These are phyloP conservation scores for Spirogloea muscicola DNA, from an alignment of 139 green algal genomes.

Conservation along the genomic window DNA sequence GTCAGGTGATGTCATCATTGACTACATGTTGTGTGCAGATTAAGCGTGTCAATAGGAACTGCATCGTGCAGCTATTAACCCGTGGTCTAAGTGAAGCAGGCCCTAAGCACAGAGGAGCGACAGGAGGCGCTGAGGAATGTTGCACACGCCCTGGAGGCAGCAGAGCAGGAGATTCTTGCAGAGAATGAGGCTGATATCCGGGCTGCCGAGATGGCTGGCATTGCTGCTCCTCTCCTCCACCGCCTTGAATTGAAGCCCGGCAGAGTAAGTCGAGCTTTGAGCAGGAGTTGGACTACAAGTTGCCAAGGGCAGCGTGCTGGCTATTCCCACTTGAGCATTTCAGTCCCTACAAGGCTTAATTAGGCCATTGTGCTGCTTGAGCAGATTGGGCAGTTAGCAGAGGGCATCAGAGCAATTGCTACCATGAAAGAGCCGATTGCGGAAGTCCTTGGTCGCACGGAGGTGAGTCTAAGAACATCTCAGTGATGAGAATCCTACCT, in stretches of 20 bases:
- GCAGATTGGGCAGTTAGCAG: conserved; percentile 67
- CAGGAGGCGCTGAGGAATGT: conserved; percentile 70
- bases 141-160: conserved; percentile 69
- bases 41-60: too few relatives aligned
- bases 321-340: too few relatives aligned
- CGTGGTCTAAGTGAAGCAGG: too few relatives aligned
- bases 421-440: conserved; percentile 53
- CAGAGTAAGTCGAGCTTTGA: conserved; percentile 57
- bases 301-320: too few relatives aligned
- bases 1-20: too few relatives aligned
- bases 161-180: conserved; percentile 72
- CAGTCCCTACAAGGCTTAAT: too few relatives aligned
- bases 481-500: too few relatives aligned
- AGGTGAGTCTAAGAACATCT: too few relatives aligned
- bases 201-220: conserved; percentile 42
- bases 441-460: conserved; percentile 4
- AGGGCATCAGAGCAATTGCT: conserved; percentile 85
- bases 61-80: too few relatives aligned
- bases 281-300: too few relatives aligned
- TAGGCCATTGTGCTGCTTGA: too few relatives aligned
- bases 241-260: conserved; percentile 85
- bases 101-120: conserved; percentile 63
- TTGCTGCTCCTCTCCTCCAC: conserved; percentile 75
- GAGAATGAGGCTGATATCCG: conserved; percentile 80
- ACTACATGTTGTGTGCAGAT: too few relatives aligned